phyloP scores from a whole-genome alignment of 2,329 filamentous ascomycete genomes.

The Claviceps citrina region DNA sequence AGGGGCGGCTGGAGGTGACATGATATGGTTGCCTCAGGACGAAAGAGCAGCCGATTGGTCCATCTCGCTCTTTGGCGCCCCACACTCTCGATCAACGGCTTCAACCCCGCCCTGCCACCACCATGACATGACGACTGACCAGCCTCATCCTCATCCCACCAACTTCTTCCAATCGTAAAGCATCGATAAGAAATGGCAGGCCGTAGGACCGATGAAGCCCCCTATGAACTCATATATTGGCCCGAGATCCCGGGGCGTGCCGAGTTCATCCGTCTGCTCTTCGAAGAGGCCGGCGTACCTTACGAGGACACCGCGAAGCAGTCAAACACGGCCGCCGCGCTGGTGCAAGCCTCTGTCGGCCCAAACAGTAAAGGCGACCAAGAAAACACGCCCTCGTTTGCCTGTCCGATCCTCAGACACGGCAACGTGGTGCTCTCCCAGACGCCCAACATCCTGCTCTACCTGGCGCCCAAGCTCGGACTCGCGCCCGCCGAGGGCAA shows the following conservation, averaged over 20 bases:
- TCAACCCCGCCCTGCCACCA: too few relatives aligned
- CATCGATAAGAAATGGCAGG: constrained; percentile 10
- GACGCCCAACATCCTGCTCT: constrained; percentile 57
- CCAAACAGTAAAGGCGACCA: constrained; percentile 30
- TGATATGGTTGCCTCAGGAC: too few relatives aligned
- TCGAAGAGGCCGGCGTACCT: constrained; percentile 50
- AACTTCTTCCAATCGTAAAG: too few relatives aligned
- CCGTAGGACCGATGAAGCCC: constrained; percentile 25
- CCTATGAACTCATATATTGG: constrained; percentile 58
- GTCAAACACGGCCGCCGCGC: constrained; percentile 27
- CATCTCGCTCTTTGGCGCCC: too few relatives aligned
- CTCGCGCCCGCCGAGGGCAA: constrained; percentile 30
- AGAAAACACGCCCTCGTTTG: constrained; percentile 48
- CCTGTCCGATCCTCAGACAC: constrained; percentile 50
- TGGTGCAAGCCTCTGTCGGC: constrained; percentile 34
- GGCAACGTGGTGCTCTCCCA: constrained; percentile 50
- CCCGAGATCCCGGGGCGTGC: constrained; percentile 56
- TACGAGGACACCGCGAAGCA: constrained; percentile 42
- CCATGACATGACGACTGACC: too few relatives aligned
- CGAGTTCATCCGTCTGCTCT: constrained; percentile 55
- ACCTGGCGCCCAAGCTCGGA: constrained; percentile 46
- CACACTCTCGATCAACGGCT: too few relatives aligned
- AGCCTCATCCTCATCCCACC: too few relatives aligned
- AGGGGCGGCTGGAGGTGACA: too few relatives aligned
- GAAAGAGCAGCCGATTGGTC: too few relatives aligned